These are phyloP conservation scores for Clitoria ternatea DNA, from an alignment of 306 rosid species.

Conservation along the genomic window DNA sequence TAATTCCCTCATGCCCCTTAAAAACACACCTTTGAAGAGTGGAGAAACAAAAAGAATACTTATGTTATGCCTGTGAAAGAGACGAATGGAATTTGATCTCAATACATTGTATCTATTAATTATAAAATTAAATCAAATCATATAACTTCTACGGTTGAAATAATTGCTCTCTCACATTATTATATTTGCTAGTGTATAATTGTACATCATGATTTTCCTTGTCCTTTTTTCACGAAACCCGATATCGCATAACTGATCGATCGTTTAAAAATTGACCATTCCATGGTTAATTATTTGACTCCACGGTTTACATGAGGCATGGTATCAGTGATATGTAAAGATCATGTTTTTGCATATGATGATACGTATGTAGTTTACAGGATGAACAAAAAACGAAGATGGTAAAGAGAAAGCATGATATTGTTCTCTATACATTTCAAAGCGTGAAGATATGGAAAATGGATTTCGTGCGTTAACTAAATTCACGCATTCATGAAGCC, in stretches of 20 bases:
- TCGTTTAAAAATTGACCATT: constrained; percentile 12
- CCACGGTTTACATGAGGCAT: background rate
- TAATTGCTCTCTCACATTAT: constrained; percentile 14
- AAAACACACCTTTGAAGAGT: background rate
- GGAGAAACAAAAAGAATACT: background rate
- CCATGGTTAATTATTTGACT: background rate
- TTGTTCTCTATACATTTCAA: too few relatives aligned
- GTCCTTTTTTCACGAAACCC: constrained; percentile 10
- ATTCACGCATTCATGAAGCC: too few relatives aligned
- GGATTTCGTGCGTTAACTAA: too few relatives aligned
- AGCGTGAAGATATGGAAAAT: too few relatives aligned
- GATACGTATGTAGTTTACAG: background rate
- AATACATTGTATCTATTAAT: background rate
- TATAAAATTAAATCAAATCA: background rate
- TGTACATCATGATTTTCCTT: constrained; percentile 1
- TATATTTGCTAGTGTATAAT: background rate
- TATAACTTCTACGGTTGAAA: background rate
- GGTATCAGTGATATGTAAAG: constrained; percentile 23
- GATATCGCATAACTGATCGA: background rate
- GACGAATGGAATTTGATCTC: background rate
- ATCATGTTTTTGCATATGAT: background rate
- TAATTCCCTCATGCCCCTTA: background rate
- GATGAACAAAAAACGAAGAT: background rate
- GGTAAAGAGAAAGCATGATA: too few relatives aligned
- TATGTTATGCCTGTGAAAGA: too few relatives aligned